Base-by-base conservation (phyloP, 192 early-diverging fungal genomes). In the Backusella macrospora region DNA sequence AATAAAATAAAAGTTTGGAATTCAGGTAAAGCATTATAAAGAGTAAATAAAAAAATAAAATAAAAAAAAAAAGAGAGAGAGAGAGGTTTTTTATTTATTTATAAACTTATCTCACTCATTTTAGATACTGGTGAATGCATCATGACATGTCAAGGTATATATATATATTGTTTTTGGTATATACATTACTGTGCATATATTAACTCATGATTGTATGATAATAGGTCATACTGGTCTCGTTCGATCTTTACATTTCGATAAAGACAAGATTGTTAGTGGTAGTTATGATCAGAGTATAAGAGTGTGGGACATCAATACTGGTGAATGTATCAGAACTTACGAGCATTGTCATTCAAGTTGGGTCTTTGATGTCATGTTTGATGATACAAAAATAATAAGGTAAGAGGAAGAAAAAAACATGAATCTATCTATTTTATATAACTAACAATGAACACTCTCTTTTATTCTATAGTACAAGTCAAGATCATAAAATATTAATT, bases 291-390 rank as follows among this genome's bases (percentile, higher is more conserved):
- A 98, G 74, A 90, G 92, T 1, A 92, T 99, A 70, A 93, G 95
- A 77, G 92, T 99, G 23, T 99, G 97, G 98, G 94, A 99, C 79
- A 81, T 93, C 55, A 79, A 84, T 13, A 90, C 92, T 4, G 96
- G 95, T 13, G 75, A 93, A 62, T 89, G 95, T 65, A 76, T 94
- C 39, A 66, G 92, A 62, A 88, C 93, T 76, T 84, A 94, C 34
- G 82, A 90, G 45, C 81, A 86, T 40, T 92, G 89, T 13, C 96
- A 97, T 77, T 87, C 89, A 6, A 96, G 94, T 79, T 98, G 96
- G 96, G 95, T 99, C 6, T 99, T 98, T 89, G 95, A 98, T 84
- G 92, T 99, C 13, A 93, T 95, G 73, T 94, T 96, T 76, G 91
- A 91, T 44, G 80, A 85, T 6, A 90, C 86, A 42, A 91, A 88